Evolutionary conservation across 73 alveolate genomes (phyloP).

Genomic region (Stentor roeselii): DNA sequence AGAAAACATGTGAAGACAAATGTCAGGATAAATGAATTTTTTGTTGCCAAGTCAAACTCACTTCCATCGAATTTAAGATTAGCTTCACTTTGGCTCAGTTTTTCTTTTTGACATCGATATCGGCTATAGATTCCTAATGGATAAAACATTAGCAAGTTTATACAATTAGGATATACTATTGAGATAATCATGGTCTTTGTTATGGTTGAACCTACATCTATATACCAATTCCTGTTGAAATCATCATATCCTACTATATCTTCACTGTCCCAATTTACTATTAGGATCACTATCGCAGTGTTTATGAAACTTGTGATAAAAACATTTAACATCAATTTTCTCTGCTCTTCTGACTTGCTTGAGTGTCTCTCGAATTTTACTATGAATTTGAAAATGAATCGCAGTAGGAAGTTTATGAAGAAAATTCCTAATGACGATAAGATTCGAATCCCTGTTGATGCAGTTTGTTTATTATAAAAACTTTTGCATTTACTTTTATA

Average conservation of each 20-base stretch:
- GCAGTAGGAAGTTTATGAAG: slow-evolving; percentile 26
- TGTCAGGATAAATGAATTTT: background rate
- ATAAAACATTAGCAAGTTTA: background rate
- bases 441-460: slow-evolving; percentile 20
- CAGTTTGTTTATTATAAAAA: slow-evolving; percentile 22
- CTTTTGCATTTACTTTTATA: too few species aligned
- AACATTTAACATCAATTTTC: slow-evolving; percentile 35
- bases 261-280: slow-evolving; percentile 39
- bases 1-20: background rate
- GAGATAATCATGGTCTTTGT: background rate
- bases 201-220: slow-evolving; percentile 13
- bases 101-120: background rate
- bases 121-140: background rate
- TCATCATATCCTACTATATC: background rate
- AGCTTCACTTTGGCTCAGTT: background rate
- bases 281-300: slow-evolving; percentile 43
- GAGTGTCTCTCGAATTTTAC: background rate
- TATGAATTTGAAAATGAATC: background rate
- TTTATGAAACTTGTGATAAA: slow-evolving; percentile 44
- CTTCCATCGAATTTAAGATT: background rate
- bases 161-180: slow-evolving; percentile 1
- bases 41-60: background rate
- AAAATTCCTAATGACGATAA: slow-evolving; percentile 35
- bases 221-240: background rate
- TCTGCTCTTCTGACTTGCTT: background rate